Percentiles rank a stretch among this genome's conserved stretches.
Conservation (phyloP, 2,329 filamentous ascomycete genomes). For the Sclerotinia spermophila region DNA sequence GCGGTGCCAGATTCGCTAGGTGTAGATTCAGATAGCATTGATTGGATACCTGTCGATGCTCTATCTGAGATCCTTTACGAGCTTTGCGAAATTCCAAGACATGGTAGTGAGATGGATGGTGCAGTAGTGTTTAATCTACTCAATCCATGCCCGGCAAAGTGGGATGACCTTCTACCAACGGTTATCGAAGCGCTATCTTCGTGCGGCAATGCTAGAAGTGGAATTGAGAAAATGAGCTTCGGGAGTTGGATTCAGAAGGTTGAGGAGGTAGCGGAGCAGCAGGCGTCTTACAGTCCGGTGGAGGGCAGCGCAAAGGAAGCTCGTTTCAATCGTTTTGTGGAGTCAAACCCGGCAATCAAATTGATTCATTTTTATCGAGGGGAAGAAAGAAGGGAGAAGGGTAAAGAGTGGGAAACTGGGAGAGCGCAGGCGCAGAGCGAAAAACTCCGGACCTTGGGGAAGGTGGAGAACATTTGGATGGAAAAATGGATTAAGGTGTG, state of each 20-base stretch:
- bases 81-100: neutral
- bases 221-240: neutral
- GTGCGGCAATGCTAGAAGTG: neutral
- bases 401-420: slow-evolving; percentile 1
- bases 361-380: neutral
- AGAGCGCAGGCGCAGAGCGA: neutral
- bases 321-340: neutral
- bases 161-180: neutral
- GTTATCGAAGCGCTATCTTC: neutral
- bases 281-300: neutral
- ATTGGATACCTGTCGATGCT: neutral
- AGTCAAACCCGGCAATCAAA: neutral
- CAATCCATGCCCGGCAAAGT: neutral
- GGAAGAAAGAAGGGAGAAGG: neutral
- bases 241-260: neutral
- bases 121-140: neutral
- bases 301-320: neutral
- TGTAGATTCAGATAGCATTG: neutral
- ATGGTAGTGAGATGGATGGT: neutral
- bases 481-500: slow-evolving; percentile 2
- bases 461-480: neutral
- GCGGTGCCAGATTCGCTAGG: neutral
- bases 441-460: neutral
- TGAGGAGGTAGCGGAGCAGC: neutral
- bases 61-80: neutral